Percentiles rank a stretch among this genome's conserved stretches.
Conservation (phyloP, 352 stramenopile species). For the Globisporangium parvum region DNA sequence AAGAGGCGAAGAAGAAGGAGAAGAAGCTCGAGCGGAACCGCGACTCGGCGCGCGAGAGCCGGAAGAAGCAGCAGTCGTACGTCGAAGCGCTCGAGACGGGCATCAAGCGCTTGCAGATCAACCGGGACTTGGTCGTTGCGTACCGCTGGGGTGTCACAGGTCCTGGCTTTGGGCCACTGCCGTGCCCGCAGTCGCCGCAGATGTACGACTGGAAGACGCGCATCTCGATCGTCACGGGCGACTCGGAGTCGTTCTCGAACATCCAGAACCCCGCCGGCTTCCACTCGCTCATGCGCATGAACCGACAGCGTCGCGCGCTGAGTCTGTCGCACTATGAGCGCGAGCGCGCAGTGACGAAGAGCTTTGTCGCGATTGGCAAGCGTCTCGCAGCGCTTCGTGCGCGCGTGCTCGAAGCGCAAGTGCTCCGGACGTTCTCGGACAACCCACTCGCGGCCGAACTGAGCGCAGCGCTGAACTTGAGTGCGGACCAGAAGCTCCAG, state of each 20-base stretch:
- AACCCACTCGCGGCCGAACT: slow-evolving; percentile 42
- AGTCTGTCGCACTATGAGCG: slow-evolving; percentile 38
- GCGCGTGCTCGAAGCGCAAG: slow-evolving; percentile 57
- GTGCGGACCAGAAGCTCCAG: slow-evolving; percentile 49
- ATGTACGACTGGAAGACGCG: slow-evolving; percentile 59
- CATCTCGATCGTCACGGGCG: slow-evolving; percentile 61
- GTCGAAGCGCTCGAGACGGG: slow-evolving; percentile 82
- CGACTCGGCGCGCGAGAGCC: slow-evolving; percentile 76
- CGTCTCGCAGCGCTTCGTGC: slow-evolving; percentile 48
- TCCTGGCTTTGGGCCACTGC: slow-evolving; percentile 30
- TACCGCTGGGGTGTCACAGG: slow-evolving; percentile 71
- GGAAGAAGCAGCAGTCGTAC: slow-evolving; percentile 86
- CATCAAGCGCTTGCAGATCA: slow-evolving; percentile 84
- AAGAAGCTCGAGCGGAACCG: slow-evolving; percentile 88
- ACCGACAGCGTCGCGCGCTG: slow-evolving; percentile 62
- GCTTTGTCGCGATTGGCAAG: slow-evolving; percentile 49
- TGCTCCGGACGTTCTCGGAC: slow-evolving; percentile 42
- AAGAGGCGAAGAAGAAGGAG: slow-evolving; percentile 87
- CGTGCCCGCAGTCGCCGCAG: slow-evolving; percentile 42
- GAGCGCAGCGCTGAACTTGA: slow-evolving; percentile 35
- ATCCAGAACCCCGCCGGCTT: slow-evolving; percentile 70
- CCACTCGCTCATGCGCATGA: slow-evolving; percentile 60
- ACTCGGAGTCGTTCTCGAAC: slow-evolving; percentile 52
- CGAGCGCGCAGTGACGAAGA: slow-evolving; percentile 47
- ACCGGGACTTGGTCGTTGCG: slow-evolving; percentile 59